Evolutionary conservation across 768 basidiomycete genomes (phyloP).

Genomic region (Hygrophorus pudorinus): DNA sequence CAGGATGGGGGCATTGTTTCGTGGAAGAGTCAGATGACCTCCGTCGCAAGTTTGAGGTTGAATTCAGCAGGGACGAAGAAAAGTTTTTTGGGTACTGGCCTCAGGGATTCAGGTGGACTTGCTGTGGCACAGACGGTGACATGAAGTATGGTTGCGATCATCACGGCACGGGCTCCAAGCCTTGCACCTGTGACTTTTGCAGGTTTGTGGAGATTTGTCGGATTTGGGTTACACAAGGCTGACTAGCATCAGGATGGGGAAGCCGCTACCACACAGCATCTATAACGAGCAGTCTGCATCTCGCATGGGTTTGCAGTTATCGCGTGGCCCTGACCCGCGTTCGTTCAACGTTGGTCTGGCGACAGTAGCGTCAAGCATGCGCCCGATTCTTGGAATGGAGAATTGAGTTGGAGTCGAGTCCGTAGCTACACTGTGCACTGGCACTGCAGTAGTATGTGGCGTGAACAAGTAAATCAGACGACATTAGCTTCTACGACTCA

Average conservation of each 20-base stretch:
- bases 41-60: constrained; percentile 17
- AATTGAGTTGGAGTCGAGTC: too few species aligned
- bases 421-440: too few species aligned
- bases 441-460: too few species aligned
- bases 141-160: constrained; percentile 29
- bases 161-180: constrained; percentile 25
- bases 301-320: constrained; percentile 22
- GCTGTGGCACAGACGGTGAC: constrained; percentile 25
- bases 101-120: constrained; percentile 27
- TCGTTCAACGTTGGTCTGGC: constrained; percentile 18
- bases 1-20: constrained; percentile 21
- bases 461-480: too few species aligned
- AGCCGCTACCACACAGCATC: constrained; percentile 20
- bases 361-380: constrained; percentile 11
- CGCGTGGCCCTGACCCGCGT: constrained; percentile 23
- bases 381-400: constrained; percentile 18
- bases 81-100: constrained; percentile 22
- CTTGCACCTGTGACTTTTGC: constrained; percentile 31
- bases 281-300: constrained; percentile 19
- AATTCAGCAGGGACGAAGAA: constrained; percentile 18
- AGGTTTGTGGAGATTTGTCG: constrained; percentile 13
- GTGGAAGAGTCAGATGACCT: constrained; percentile 20
- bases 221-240: not conserved
- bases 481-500: too few species aligned
- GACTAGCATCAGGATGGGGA: constrained; percentile 18